Evolutionary conservation across 768 basidiomycete species (phyloP).

Genomic region (Wakefieldia striispora): DNA sequence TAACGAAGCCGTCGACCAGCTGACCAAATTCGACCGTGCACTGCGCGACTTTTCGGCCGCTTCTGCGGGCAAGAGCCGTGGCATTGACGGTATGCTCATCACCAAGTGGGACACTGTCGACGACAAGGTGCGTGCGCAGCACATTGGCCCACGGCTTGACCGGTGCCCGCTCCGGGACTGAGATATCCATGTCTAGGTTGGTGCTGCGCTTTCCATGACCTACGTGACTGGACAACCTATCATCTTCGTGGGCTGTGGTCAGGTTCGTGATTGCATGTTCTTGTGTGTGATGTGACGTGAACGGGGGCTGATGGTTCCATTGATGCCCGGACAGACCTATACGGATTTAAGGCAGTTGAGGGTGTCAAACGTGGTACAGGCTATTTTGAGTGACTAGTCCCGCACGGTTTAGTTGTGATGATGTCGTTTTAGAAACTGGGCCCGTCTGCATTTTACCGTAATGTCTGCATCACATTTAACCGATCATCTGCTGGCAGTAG

Average conservation of each 20-base stretch:
- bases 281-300: background rate
- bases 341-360: slow-evolving; percentile 90
- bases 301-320: slow-evolving; percentile 8
- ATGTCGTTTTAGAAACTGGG: background rate
- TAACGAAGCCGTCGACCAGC: slow-evolving; percentile 97
- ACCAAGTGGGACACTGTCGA: slow-evolving; percentile 99
- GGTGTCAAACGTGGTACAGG: slow-evolving; percentile 91
- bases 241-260: slow-evolving; percentile 96
- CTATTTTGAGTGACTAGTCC: slow-evolving; percentile 73
- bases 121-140: slow-evolving; percentile 66
- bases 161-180: background rate
- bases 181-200: slow-evolving; percentile 57
- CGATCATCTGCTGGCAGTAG: too few species aligned
- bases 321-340: slow-evolving; percentile 64
- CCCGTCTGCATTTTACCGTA: background rate
- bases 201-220: slow-evolving; percentile 98
- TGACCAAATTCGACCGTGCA: slow-evolving; percentile 94
- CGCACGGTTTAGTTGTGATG: background rate
- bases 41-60: slow-evolving; percentile 87
- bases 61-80: slow-evolving; percentile 67
- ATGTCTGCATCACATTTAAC: too few species aligned
- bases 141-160: background rate
- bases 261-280: slow-evolving; percentile 51
- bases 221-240: slow-evolving; percentile 99
- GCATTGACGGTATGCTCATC: slow-evolving; percentile 97